Evolutionary conservation across 1,284 basidiomycete species (phyloP).

Genomic region (Bondarzewia mesenterica): DNA sequence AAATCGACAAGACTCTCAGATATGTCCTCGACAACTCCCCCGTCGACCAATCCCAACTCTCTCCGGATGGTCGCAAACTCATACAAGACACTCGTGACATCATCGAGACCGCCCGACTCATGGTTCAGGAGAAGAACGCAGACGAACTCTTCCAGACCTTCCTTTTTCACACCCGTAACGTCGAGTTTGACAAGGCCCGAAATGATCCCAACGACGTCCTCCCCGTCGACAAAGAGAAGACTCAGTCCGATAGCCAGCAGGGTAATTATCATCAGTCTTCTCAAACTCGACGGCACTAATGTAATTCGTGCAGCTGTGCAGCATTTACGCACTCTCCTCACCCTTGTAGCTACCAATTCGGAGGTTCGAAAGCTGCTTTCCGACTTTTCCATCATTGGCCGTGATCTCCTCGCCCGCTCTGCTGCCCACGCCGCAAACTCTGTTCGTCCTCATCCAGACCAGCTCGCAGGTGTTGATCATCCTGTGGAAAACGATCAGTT

Average conservation of each 20-base stretch:
- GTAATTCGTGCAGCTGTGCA: conserved; percentile 47
- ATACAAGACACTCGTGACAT: conserved; percentile 70
- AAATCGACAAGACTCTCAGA: conserved; percentile 67
- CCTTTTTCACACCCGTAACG: conserved; percentile 64
- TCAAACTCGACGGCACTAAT: not conserved
- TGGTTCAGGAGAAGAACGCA: conserved; percentile 76
- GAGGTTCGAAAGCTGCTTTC: conserved; percentile 86
- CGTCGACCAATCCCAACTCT: conserved; percentile 59
- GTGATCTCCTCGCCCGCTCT: conserved; percentile 78
- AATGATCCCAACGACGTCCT: conserved; percentile 35
- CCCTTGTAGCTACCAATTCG: conserved; percentile 81
- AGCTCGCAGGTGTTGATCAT: conserved; percentile 61
- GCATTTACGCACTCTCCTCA: conserved; percentile 74
- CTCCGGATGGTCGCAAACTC: conserved; percentile 70
- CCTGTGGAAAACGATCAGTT: conserved; percentile 60
- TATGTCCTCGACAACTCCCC: conserved; percentile 67
- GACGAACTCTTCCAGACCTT: conserved; percentile 90
- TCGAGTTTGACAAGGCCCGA: conserved; percentile 37
- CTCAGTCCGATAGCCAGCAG: conserved; percentile 49
- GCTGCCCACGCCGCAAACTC: conserved; percentile 69
- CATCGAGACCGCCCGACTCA: conserved; percentile 58
- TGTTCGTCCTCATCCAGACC: conserved; percentile 62
- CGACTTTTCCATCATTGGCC: conserved; percentile 78
- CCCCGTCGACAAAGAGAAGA: conserved; percentile 49
- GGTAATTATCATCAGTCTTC: too few relatives aligned